Evolutionary conservation across 805 yeast genomes (phyloP).

Genomic region (Yarrowia osloensis): DNA sequence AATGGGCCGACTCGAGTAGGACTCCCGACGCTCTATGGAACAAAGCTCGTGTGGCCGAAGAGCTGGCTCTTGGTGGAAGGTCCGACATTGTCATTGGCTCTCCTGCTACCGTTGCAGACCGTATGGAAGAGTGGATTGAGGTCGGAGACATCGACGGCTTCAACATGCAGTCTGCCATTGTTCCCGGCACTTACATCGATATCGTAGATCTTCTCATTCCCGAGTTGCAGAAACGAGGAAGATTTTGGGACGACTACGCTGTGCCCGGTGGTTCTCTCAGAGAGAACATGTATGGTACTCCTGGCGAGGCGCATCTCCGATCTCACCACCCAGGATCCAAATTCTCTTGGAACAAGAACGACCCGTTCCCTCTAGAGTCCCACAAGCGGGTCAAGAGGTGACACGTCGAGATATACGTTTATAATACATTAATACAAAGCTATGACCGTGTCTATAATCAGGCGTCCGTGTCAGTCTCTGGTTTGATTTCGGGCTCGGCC

Average conservation of each 20-base stretch:
- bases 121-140: conserved; percentile 46
- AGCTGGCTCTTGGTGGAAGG: conserved; percentile 42
- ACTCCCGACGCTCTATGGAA: conserved; percentile 38
- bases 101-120: conserved; percentile 46
- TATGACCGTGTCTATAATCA: neutral
- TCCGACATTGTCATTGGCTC: conserved; percentile 44
- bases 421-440: neutral
- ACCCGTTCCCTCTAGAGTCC: neutral
- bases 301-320: conserved; percentile 34
- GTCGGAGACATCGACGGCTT: conserved; percentile 49
- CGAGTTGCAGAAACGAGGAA: conserved; percentile 44
- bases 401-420: neutral
- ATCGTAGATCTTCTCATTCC: conserved; percentile 46
- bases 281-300: conserved; percentile 44
- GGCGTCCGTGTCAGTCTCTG: neutral
- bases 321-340: conserved; percentile 34
- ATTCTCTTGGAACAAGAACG: neutral
- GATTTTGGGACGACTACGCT: conserved; percentile 46
- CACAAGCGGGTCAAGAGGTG: neutral
- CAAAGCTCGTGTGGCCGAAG: conserved; percentile 40
- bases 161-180: conserved; percentile 46
- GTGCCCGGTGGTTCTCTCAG: conserved; percentile 43
- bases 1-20: conserved; percentile 43
- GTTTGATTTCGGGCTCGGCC: neutral
- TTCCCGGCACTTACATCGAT: conserved; percentile 46